phyloP scores from a whole-genome alignment of 225 moss, liverwort and hornwort species.

The Physcomitrium patens region DNA sequence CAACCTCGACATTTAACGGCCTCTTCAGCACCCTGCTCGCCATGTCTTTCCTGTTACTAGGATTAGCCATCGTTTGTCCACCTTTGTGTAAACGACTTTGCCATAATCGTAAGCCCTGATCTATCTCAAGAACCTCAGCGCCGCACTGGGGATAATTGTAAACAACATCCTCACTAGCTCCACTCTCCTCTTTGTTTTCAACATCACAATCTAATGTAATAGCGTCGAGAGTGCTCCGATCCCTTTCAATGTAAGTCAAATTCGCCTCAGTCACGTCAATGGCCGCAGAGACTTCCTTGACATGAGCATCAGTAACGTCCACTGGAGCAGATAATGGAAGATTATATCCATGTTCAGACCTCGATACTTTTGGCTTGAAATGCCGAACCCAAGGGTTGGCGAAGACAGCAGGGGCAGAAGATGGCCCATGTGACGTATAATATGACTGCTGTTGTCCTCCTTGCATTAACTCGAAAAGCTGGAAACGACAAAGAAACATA shows the following conservation, averaged over 20 bases:
- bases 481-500: slow-evolving; percentile 7
- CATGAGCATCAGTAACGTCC: slow-evolving; percentile 20
- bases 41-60: slow-evolving; percentile 41
- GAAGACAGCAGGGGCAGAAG: slow-evolving; percentile 51
- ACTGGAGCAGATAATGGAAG: slow-evolving; percentile 22
- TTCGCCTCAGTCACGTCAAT: slow-evolving; percentile 25
- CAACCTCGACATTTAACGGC: slow-evolving; percentile 36
- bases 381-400: slow-evolving; percentile 66
- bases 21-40: slow-evolving; percentile 42
- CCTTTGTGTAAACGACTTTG: slow-evolving; percentile 47
- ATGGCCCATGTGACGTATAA: slow-evolving; percentile 34
- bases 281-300: slow-evolving; percentile 30
- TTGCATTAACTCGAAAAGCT: slow-evolving; percentile 61
- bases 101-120: slow-evolving; percentile 47
- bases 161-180: slow-evolving; percentile 31
- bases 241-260: slow-evolving; percentile 10
- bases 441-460: slow-evolving; percentile 40
- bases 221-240: slow-evolving; percentile 13
- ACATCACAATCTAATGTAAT: background rate
- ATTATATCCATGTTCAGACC: slow-evolving; percentile 12
- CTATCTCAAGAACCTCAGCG: slow-evolving; percentile 37
- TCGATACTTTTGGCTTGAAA: slow-evolving; percentile 47
- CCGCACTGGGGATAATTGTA: slow-evolving; percentile 30
- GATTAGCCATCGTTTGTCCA: slow-evolving; percentile 31
- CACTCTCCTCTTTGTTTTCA: slow-evolving; percentile 28